Evolutionary conservation across 495 filamentous ascomycete species (phyloP), one percentile per base, ranked within the genome.

Genomic region (Xylaria nigripes): DNA sequence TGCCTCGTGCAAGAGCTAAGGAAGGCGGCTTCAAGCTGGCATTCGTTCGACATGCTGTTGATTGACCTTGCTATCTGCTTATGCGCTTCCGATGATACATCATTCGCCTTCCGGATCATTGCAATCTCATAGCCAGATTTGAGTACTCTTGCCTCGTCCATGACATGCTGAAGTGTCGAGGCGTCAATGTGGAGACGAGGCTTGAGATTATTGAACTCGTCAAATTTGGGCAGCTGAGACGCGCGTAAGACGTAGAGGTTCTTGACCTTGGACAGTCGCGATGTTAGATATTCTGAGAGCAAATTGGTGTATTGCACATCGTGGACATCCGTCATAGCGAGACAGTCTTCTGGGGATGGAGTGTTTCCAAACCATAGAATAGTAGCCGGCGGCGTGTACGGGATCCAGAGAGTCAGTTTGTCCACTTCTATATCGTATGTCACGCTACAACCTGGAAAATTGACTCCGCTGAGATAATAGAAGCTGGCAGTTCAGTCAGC

Each of bases 101-200:
- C 75, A 60, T 91, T 95, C 12, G 92, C 92, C 22, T 83, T 76
- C 15, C 83, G 81, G 57, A 95, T 87, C 66, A 90, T 74, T 1
- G 75, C 76, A 51, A 96, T 81, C 63, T 97, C 92, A 62, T 92
- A 85, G 22, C 80, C 74, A 42, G 84, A 81, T 67, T 96, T 97
- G 72, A 89, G 79, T 0, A 85, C 81, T 7, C 90, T 81, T 3
- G 82, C 81, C 29, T 76, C 72, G 68, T 90, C 76, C 70, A 90
- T 90, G 30, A 86, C 86, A 0, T 78, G 78, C 48, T 76, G 68
- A 22, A 90, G 79, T 29, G 61, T 61, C 23, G 55, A 60, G 32
- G 65, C 69, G 60, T 79, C 73, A 34, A 79, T 69, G 34, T 51
- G 57, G 5, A 68, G 63, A 13, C 72, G 41, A 2, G 62, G 51